Evolutionary conservation across 1,284 basidiomycete genomes (phyloP).

Genomic region (Sanghuangporus baumii): DNA sequence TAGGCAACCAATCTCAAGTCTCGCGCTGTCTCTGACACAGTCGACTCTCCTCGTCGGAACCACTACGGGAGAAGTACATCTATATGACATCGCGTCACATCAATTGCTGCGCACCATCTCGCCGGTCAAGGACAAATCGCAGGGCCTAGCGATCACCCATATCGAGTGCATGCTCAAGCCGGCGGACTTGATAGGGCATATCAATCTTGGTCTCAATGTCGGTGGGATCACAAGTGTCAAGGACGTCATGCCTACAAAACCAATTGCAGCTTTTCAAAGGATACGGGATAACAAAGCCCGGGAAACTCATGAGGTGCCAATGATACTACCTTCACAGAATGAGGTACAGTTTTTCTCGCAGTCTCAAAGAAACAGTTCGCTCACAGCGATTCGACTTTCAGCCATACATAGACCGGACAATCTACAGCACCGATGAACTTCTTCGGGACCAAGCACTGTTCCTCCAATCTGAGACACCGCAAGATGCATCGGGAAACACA

Average conservation of each 20-base stretch:
- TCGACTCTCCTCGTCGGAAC: slow-evolving; percentile 76
- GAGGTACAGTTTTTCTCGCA: slow-evolving; percentile 18
- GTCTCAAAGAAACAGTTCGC: slow-evolving; percentile 11
- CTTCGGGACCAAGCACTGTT: slow-evolving; percentile 58
- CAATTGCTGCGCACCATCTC: slow-evolving; percentile 81
- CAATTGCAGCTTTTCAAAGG: slow-evolving; percentile 63
- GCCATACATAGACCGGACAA: slow-evolving; percentile 10
- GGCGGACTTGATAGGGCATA: slow-evolving; percentile 75
- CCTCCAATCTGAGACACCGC: slow-evolving; percentile 31
- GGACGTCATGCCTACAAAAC: slow-evolving; percentile 59
- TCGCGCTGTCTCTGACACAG: slow-evolving; percentile 72
- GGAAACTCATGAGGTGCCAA: slow-evolving; percentile 59
- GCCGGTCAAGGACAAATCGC: slow-evolving; percentile 42
- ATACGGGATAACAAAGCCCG: slow-evolving; percentile 61
- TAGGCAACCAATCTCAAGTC: slow-evolving; percentile 61
- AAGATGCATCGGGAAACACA: neutral
- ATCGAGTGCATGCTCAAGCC: slow-evolving; percentile 77
- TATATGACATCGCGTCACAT: slow-evolving; percentile 87
- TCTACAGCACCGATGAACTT: slow-evolving; percentile 48
- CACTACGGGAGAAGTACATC: slow-evolving; percentile 63
- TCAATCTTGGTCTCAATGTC: slow-evolving; percentile 48
- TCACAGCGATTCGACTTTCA: slow-evolving; percentile 5
- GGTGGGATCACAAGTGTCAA: slow-evolving; percentile 40
- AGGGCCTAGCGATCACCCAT: slow-evolving; percentile 68
- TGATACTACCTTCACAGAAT: slow-evolving; percentile 47